phyloP scores from a whole-genome alignment of 257 asterid genomes.

The Asclepias syriaca region DNA sequence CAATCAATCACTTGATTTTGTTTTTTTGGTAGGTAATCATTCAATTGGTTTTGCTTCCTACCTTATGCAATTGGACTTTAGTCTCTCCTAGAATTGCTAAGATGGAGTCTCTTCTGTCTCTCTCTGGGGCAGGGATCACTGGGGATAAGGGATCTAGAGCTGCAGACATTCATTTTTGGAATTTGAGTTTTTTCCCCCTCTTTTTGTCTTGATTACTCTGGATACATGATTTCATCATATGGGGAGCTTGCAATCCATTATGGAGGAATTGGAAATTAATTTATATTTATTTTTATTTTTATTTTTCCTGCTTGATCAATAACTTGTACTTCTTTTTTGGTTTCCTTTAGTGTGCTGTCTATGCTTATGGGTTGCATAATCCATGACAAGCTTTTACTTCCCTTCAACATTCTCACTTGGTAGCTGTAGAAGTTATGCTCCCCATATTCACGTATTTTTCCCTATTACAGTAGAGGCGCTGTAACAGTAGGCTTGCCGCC shows the following conservation, averaged over 20 bases:
- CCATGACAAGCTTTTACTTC: slow-evolving; percentile 4
- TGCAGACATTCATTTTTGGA: neutral
- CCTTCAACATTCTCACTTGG: slow-evolving; percentile 2
- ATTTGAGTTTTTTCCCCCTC: neutral
- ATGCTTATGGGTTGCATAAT: neutral
- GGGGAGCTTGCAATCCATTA: neutral
- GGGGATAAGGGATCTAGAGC: neutral
- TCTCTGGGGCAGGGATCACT: neutral
- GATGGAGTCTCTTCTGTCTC: neutral
- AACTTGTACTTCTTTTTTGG: neutral
- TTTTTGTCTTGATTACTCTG: neutral
- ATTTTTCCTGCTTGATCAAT: neutral
- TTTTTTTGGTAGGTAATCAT: neutral
- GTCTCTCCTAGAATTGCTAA: neutral
- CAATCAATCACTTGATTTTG: neutral
- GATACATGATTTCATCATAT: neutral
- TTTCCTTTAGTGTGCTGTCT: neutral
- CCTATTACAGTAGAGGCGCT: slow-evolving; percentile 59
- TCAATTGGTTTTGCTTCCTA: neutral
- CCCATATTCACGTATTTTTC: slow-evolving; percentile 18
- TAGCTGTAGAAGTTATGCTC: neutral
- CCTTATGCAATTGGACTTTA: neutral
- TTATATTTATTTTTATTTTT: neutral
- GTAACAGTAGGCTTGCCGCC: slow-evolving; percentile 95
- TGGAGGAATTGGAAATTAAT: neutral